Base-by-base conservation (phyloP, 306 rosid species). In the Lablab purpureus region DNA sequence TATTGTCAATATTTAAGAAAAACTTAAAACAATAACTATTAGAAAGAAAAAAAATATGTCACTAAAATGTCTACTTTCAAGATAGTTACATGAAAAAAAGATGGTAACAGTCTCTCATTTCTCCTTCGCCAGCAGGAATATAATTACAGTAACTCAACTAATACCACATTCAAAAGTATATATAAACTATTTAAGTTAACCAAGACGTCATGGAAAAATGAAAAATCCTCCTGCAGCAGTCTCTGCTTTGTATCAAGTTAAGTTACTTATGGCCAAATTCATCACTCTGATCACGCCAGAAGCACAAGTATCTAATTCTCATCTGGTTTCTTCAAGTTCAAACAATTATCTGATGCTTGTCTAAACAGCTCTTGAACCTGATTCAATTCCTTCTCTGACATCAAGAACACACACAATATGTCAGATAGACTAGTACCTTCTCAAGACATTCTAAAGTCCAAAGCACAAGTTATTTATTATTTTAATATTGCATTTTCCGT, bases 261-360 rank as follows among this genome's bases (percentile, higher is more conserved):
- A 40, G 36, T 50, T 81, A 49, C 30, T 7, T 59, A 7, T n/a
- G 36, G 43, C 27, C 7, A 36, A 5, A 60, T 66, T 70, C 71
- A 55, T 71, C 70, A 2, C 45, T 40, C 13, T 40, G 13, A 40
- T 47, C 50, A 11, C 6, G 2, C 28, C 36, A 11, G 19, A 13
- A 46, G 28, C 77, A 72, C 71, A 19, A 51, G 36, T 10, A 70
- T 65, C 47, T 71, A 80, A 67, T 32, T 76, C 49, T 28, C 63
- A 30, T 58, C 54, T 37, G 95, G 91, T 84, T 85, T 94, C 94
- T 92, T 94, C 86, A 92, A 82, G 85, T 92, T 94, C 81, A 94
- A 81, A 87, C 98, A 92, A 83, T 89, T 87, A 72, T 94, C 97
- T 12, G 97, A 87, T 18, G 97, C 93, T 81, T 89, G 91, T 55